Evolutionary conservation across 108 stramenopile genomes (phyloP).

Genomic region (Nitzschia palea): DNA sequence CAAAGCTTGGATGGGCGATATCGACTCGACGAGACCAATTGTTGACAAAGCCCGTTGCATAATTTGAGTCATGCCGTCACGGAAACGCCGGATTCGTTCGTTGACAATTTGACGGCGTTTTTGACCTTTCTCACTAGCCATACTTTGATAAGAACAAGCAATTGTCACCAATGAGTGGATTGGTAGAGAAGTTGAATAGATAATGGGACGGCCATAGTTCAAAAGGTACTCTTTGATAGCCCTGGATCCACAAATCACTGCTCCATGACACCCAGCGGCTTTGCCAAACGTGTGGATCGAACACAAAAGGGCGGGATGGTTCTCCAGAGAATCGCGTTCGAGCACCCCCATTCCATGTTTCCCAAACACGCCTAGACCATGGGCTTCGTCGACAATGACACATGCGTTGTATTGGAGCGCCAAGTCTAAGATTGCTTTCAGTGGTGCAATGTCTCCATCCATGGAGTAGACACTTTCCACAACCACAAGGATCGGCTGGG

Average conservation of each 20-base stretch:
- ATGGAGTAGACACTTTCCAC: conserved; percentile 97
- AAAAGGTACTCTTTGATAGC: conserved; percentile 69
- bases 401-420: conserved; percentile 53
- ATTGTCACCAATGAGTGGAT: conserved; percentile 82
- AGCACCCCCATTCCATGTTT: conserved; percentile 81
- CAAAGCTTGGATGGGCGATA: conserved; percentile 94
- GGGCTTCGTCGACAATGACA: conserved; percentile 92
- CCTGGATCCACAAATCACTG: conserved; percentile 68
- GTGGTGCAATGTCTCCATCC: conserved; percentile 95
- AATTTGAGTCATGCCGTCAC: conserved; percentile 19
- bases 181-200: conserved; percentile 93
- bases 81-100: conserved; percentile 34
- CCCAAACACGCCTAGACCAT: conserved; percentile 83
- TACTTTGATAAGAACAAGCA: conserved; percentile 74
- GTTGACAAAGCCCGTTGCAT: neutral
- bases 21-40: conserved; percentile 48
- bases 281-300: conserved; percentile 96
- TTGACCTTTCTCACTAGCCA: conserved; percentile 58
- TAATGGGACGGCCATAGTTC: conserved; percentile 94
- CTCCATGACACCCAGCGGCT: conserved; percentile 96
- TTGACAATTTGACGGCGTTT: conserved; percentile 41
- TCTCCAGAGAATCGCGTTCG: conserved; percentile 64
- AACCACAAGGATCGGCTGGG: conserved; percentile 60
- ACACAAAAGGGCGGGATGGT: conserved; percentile 81
- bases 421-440: conserved; percentile 67